Conservation (phyloP, 2,329 filamentous ascomycete genomes). For the Penicillium brevicompactum region DNA sequence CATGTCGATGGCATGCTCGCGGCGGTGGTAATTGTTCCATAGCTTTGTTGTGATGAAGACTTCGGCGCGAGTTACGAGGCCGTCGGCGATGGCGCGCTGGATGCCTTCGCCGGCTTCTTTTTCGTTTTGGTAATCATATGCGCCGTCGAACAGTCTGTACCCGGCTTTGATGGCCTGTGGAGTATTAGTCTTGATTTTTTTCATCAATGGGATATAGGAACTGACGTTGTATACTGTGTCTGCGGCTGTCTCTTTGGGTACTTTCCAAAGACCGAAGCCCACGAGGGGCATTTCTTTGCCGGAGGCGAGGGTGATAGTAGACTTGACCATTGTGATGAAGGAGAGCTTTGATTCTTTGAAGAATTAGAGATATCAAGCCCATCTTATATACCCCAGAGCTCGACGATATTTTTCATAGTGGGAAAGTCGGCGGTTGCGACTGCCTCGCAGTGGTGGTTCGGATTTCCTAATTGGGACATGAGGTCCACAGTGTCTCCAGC, state of each 20-base stretch:
- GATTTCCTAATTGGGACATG: background rate
- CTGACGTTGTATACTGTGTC: constrained; percentile 14
- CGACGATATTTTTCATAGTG: background rate
- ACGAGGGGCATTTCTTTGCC: constrained; percentile 18
- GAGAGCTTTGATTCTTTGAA: too few relatives aligned
- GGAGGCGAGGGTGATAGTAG: constrained; percentile 9
- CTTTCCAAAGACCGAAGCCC: constrained; percentile 16
- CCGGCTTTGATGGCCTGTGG: constrained; percentile 9
- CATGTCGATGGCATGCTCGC: constrained; percentile 6
- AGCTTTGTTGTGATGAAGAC: constrained; percentile 15
- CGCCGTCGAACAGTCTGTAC: constrained; percentile 9
- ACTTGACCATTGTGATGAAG: constrained; percentile 1
- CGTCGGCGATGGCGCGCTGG: constrained; percentile 12
- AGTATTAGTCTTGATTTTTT: background rate
- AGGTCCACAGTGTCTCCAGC: background rate
- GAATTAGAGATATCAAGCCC: background rate
- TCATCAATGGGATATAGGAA: background rate
- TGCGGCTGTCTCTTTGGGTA: constrained; percentile 14
- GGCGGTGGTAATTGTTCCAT: constrained; percentile 15
- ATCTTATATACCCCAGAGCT: background rate
- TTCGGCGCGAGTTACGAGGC: constrained; percentile 9
- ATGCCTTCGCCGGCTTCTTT: constrained; percentile 12
- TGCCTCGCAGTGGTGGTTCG: background rate
- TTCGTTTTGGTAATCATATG: constrained; percentile 16
- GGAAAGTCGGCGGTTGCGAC: background rate